These are phyloP conservation scores for Seiridium cupressi DNA, from an alignment of 2,329 filamentous ascomycete genomes.

Conservation along the genomic window DNA sequence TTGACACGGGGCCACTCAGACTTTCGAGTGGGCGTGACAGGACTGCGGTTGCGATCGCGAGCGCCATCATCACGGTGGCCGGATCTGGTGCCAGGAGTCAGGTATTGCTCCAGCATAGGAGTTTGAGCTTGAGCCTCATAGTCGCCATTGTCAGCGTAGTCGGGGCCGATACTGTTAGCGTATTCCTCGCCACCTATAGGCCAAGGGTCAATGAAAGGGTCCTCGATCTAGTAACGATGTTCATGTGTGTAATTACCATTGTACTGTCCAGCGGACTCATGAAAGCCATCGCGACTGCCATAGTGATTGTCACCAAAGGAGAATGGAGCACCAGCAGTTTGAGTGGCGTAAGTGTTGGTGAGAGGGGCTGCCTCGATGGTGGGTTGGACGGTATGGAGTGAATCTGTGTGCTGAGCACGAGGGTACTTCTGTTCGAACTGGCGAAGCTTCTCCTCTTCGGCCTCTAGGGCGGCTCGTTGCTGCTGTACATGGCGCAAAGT, in stretches of 20 bases:
- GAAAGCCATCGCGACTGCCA: no score
- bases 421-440: neutral
- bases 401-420: neutral
- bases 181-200: no score
- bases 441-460: neutral
- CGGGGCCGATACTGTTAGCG: no score
- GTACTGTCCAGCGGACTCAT: no score
- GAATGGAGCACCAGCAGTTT: no score
- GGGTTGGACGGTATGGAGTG: neutral
- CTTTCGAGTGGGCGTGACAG: neutral
- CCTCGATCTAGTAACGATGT: no score
- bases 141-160: no score
- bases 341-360: neutral
- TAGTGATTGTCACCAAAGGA: no score
- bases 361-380: neutral
- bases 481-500: neutral
- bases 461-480: neutral
- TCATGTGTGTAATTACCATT: no score
- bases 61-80: neutral
- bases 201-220: no score
- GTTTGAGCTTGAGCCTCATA: neutral
- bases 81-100: neutral
- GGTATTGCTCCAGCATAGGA: neutral
- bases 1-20: neutral
- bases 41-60: neutral